Evolutionary conservation across 2,329 filamentous ascomycete genomes (phyloP).

Genomic region (Chlorencoelia australis): DNA sequence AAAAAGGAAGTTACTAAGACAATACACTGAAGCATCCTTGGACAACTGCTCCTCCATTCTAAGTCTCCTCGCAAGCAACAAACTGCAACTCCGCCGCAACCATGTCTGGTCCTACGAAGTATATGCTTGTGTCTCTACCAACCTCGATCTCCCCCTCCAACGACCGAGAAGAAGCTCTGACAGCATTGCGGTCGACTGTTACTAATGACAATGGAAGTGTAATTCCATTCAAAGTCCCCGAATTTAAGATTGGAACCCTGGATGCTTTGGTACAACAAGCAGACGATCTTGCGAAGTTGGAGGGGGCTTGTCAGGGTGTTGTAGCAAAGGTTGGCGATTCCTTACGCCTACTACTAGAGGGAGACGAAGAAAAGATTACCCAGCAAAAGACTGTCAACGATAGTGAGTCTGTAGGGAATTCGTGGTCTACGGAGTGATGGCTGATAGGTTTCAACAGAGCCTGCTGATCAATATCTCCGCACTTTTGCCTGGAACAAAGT

Average conservation of each 20-base stretch:
- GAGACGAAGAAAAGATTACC: constrained; percentile 44
- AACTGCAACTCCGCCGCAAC: constrained; percentile 4
- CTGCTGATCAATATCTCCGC: constrained; percentile 86
- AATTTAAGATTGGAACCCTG: constrained; percentile 96
- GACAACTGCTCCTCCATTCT: no score
- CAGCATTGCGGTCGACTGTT: constrained; percentile 63
- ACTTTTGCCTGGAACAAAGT: constrained; percentile 95
- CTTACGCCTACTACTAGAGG: constrained; percentile 24
- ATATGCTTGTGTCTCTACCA: constrained; percentile 83
- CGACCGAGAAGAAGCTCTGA: constrained; percentile 72
- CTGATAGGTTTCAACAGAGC: constrained; percentile 47
- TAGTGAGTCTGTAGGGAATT: constrained; percentile 46
- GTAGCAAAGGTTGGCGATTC: constrained; percentile 62
- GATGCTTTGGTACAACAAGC: constrained; percentile 94
- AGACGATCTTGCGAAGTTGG: constrained; percentile 86
- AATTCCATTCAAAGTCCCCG: constrained; percentile 70
- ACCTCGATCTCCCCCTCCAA: constrained; percentile 74
- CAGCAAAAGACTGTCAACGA: constrained; percentile 75
- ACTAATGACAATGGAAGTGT: constrained; percentile 66
- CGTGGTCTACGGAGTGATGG: neutral
- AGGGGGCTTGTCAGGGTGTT: constrained; percentile 66
- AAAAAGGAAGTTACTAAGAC: no score
- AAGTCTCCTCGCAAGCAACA: neutral
- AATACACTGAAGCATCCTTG: no score
- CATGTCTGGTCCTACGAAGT: constrained; percentile 40